phyloP scores from a whole-genome alignment of 2,329 filamentous ascomycete species.

The Colletotrichum tropicicola region DNA sequence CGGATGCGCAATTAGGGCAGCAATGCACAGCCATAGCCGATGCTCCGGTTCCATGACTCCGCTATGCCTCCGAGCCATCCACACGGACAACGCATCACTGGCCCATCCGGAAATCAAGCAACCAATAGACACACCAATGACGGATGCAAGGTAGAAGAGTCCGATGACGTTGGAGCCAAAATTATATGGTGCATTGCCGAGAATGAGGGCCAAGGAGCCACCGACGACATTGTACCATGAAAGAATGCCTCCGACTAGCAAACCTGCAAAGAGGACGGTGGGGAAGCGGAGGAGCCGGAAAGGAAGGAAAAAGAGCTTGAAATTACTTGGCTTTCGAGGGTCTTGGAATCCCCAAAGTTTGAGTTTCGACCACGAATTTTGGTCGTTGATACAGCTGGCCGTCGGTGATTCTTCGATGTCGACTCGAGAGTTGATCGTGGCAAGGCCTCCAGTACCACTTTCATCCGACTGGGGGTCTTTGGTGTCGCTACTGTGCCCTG shows the following conservation, averaged over 20 bases:
- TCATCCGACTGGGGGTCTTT: not conserved
- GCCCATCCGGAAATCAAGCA: conserved; percentile 35
- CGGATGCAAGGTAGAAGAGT: conserved; percentile 33
- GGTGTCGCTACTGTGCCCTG: not conserved
- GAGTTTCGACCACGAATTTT: not conserved
- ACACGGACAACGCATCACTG: conserved; percentile 32
- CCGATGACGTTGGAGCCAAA: conserved; percentile 34
- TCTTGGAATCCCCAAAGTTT: not conserved
- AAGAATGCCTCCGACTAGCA: conserved; percentile 36
- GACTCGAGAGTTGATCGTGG: not conserved
- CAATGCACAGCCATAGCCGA: conserved; percentile 34
- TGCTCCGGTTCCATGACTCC: conserved; percentile 38
- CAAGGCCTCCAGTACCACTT: not conserved
- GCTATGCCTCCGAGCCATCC: conserved; percentile 33
- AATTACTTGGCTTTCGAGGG: not conserved
- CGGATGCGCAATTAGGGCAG: conserved; percentile 34
- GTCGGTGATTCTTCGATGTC: no score
- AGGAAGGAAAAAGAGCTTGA: not conserved
- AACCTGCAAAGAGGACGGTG: conserved; percentile 34
- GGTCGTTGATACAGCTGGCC: not conserved
- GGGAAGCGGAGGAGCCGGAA: conserved; percentile 18
- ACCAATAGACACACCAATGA: conserved; percentile 34
- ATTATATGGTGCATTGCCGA: conserved; percentile 35
- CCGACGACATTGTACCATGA: conserved; percentile 35
- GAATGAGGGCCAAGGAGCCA: conserved; percentile 33